Conservation (phyloP, 768 basidiomycete species). For the Rhodocollybia butyracea region DNA sequence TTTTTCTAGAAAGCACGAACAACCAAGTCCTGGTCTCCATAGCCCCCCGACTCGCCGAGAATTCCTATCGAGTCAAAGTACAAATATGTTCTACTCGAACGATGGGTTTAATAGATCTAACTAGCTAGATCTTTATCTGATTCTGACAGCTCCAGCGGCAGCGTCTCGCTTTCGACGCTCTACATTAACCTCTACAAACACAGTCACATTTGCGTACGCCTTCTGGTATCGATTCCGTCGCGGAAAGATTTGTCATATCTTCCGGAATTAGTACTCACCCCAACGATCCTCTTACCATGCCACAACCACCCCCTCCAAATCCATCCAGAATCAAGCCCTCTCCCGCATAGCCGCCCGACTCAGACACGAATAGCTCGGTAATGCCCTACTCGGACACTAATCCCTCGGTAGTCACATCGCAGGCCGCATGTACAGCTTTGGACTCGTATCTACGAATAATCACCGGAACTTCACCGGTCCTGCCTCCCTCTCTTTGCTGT, state of each 20-base stretch:
- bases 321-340: no score
- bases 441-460: conserved; percentile 9
- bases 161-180: conserved; percentile 68
- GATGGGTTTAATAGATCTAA: conserved; percentile 48
- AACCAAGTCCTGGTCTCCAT: conserved; percentile 74
- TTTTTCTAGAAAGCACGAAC: conserved; percentile 57
- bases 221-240: conserved; percentile 15
- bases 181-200: conserved; percentile 42
- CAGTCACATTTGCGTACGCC: neutral
- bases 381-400: no score
- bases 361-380: conserved; percentile 6
- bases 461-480: neutral
- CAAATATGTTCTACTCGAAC: conserved; percentile 68
- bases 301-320: conserved; percentile 18
- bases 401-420: no score
- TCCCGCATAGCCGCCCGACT: neutral
- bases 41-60: conserved; percentile 54
- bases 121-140: conserved; percentile 30
- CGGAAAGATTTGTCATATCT: conserved; percentile 36
- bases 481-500: neutral
- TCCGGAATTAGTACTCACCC: conserved; percentile 9
- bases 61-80: conserved; percentile 68
- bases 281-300: neutral
- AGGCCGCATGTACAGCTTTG: neutral
- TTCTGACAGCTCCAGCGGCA: conserved; percentile 22